Percentiles rank a stretch among this genome's conserved stretches.
Evolutionary conservation across 257 asterid species (phyloP).

Genomic region (Scutellaria baicalensis): DNA sequence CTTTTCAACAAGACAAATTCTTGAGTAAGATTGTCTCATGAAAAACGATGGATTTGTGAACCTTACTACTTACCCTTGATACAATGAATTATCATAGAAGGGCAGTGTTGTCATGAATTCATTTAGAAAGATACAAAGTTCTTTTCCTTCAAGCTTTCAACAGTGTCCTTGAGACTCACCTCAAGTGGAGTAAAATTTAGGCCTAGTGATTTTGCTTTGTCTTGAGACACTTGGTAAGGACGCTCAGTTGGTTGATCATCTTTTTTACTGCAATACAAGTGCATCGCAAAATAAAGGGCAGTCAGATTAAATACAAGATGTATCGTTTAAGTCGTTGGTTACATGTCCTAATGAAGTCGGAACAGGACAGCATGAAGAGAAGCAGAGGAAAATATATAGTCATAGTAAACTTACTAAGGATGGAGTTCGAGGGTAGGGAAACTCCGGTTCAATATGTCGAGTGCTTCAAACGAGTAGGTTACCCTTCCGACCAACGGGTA

Average conservation of each 20-base stretch:
- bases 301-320: too few relatives aligned
- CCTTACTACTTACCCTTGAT: too few relatives aligned
- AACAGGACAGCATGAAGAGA: background rate
- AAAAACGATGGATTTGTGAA: too few relatives aligned
- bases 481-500: conserved; percentile 42
- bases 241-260: conserved; percentile 1
- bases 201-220: conserved; percentile 37
- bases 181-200: conserved; percentile 35
- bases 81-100: too few relatives aligned
- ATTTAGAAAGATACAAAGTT: background rate
- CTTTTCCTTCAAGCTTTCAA: background rate
- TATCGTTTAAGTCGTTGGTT: background rate
- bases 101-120: too few relatives aligned
- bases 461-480: conserved; percentile 23
- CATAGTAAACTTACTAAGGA: conserved; percentile 19
- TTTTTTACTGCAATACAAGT: conserved; percentile 12
- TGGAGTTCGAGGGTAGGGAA: conserved; percentile 48
- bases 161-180: conserved; percentile 16
- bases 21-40: too few relatives aligned
- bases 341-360: background rate
- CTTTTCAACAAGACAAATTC: too few relatives aligned
- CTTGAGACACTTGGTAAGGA: conserved; percentile 31
- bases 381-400: background rate
- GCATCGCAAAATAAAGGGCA: background rate
- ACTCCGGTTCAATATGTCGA: conserved; percentile 21